Evolutionary conservation across 2,329 filamentous ascomycete species (phyloP).

Genomic region (Arthrobotrys pseudoclavata): DNA sequence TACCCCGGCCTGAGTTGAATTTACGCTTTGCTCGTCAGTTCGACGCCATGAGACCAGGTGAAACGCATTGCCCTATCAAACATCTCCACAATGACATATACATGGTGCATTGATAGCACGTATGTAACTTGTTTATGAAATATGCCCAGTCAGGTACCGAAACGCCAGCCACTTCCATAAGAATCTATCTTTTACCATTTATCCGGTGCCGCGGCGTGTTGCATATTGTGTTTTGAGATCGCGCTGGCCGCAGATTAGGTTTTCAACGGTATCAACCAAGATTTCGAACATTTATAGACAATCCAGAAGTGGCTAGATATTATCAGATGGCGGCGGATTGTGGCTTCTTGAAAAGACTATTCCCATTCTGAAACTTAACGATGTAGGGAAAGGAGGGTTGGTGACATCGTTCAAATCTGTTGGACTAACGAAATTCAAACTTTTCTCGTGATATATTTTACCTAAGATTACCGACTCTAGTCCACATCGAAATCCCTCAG

Average conservation of each 20-base stretch:
- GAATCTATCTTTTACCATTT: conserved; percentile 47
- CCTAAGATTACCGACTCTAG: not conserved
- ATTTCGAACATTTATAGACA: conserved; percentile 1
- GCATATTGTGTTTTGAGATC: conserved; percentile 34
- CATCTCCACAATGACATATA: conserved; percentile 33
- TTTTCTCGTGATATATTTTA: not conserved
- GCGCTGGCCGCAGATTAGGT: conserved; percentile 2
- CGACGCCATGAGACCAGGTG: conserved; percentile 55
- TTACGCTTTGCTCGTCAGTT: conserved; percentile 39
- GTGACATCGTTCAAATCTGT: not conserved
- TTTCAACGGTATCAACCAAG: conserved; percentile 2
- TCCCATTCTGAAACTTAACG: not conserved
- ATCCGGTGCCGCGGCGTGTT: conserved; percentile 58
- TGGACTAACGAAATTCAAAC: not conserved
- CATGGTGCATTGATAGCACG: conserved; percentile 12
- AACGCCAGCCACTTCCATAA: conserved; percentile 24
- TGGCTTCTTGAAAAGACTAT: conserved; percentile 10
- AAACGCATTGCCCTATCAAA: conserved; percentile 36
- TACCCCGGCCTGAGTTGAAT: conserved; percentile 10
- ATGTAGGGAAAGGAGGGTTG: conserved; percentile 26
- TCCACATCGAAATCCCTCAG: conserved; percentile 9
- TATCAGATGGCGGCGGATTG: conserved; percentile 4
- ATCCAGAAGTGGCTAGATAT: conserved; percentile 3
- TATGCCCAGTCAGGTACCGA: conserved; percentile 34
- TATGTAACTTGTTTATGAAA: conserved; percentile 17